Conservation (phyloP, 208 protist species). For the Trypanosoma vivax region DNA sequence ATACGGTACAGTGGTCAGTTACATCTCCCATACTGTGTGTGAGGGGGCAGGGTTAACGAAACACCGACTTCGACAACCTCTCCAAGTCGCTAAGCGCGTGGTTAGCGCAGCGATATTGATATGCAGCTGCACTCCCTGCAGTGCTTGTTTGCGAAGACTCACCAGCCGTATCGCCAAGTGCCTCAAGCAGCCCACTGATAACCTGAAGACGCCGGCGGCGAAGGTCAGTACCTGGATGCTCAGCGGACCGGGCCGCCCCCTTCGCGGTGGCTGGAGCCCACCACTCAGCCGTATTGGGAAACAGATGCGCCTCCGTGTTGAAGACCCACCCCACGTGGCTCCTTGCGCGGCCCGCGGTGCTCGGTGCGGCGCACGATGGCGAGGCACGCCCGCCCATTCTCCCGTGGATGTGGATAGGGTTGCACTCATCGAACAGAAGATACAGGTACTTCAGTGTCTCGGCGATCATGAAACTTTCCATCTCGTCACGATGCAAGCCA, state of each 20-base stretch:
- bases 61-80: constrained; percentile 17
- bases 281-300: constrained; percentile 38
- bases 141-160: neutral
- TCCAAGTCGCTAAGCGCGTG: constrained; percentile 17
- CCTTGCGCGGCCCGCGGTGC: neutral
- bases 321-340: constrained; percentile 35
- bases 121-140: neutral
- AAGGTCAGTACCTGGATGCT: neutral
- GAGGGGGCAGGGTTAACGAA: constrained; percentile 2
- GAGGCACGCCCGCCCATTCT: constrained; percentile 5
- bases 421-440: constrained; percentile 84
- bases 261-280: constrained; percentile 8
- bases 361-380: neutral
- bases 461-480: constrained; percentile 92
- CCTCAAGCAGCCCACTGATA: constrained; percentile 4
- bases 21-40: too few species aligned
- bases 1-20: neutral
- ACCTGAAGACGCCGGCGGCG: constrained; percentile 3
- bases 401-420: constrained; percentile 21
- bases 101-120: constrained; percentile 22
- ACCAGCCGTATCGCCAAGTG: neutral
- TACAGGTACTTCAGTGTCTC: constrained; percentile 97
- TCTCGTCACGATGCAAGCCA: constrained; percentile 38
- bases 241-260: neutral
- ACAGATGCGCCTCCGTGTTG: constrained; percentile 55